Conservation (phyloP, 352 stramenopile species). For the Globisporangium lucens region DNA sequence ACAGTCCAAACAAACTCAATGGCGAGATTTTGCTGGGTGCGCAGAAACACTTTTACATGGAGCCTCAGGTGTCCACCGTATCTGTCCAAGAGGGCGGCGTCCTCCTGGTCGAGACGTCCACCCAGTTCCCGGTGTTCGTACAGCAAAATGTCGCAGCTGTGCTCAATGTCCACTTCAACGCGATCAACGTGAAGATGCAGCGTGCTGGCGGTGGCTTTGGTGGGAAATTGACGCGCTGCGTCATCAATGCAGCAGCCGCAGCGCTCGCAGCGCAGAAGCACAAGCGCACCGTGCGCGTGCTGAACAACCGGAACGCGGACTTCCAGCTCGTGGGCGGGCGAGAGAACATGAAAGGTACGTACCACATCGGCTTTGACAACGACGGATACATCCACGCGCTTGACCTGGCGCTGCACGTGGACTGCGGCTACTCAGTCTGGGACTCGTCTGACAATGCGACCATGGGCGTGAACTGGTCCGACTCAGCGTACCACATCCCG, state of each 20-base stretch:
- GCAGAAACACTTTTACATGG: conserved; percentile 97
- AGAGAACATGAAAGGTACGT: conserved; percentile 93
- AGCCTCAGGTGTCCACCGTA: conserved; percentile 84
- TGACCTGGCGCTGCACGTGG: conserved; percentile 92
- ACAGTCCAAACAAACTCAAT: conserved; percentile 91
- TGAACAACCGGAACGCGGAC: conserved; percentile 93
- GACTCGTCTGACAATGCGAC: conserved; percentile 92
- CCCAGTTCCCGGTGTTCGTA: conserved; percentile 92
- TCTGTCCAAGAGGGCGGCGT: conserved; percentile 87
- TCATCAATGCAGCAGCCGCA: conserved; percentile 89
- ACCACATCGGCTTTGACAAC: conserved; percentile 85
- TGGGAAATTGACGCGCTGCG: conserved; percentile 94
- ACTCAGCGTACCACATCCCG: conserved; percentile 93
- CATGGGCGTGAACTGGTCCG: conserved; percentile 93
- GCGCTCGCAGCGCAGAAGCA: conserved; percentile 89
- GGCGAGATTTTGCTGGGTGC: conserved; percentile 88
- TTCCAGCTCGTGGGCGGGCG: conserved; percentile 92
- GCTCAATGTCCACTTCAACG: conserved; percentile 85
- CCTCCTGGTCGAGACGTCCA: conserved; percentile 89
- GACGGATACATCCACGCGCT: conserved; percentile 89
- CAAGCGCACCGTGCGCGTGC: conserved; percentile 87
- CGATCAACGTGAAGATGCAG: conserved; percentile 92
- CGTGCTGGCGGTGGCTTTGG: conserved; percentile 96
- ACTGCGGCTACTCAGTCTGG: conserved; percentile 93
- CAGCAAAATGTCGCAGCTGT: conserved; percentile 88